Percentiles rank a stretch among this genome's conserved stretches.
Conservation (phyloP, 2,329 filamentous ascomycete species). For the Trichoderma sp. region DNA sequence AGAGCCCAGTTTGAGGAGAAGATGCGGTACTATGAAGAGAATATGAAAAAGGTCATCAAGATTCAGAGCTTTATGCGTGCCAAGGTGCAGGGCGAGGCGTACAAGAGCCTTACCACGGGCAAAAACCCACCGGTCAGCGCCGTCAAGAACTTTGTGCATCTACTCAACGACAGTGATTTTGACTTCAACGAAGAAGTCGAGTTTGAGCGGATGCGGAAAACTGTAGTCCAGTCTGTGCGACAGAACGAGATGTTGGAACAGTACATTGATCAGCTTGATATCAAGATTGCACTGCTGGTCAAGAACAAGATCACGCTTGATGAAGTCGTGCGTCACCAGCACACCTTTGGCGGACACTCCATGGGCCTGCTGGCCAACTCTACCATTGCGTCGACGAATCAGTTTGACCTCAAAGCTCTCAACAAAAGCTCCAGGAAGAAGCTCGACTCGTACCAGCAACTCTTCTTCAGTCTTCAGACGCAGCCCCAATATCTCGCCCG, state of each 20-base stretch:
- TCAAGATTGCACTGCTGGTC: conserved; percentile 96
- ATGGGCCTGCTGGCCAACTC: conserved; percentile 83
- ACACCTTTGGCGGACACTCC: conserved; percentile 89
- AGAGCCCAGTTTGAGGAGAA: conserved; percentile 79
- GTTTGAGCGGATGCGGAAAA: conserved; percentile 91
- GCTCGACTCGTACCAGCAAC: conserved; percentile 92
- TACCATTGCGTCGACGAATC: conserved; percentile 85
- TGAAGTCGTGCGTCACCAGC: conserved; percentile 95
- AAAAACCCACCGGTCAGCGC: conserved; percentile 97
- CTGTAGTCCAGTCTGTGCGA: conserved; percentile 93
- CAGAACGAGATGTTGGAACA: conserved; percentile 97
- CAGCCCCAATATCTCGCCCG: conserved; percentile 92
- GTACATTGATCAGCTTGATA: conserved; percentile 97
- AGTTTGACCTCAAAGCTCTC: conserved; percentile 93
- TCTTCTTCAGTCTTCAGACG: conserved; percentile 96
- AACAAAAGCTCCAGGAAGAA: conserved; percentile 97
- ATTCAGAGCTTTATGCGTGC: conserved; percentile 95
- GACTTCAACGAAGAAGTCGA: conserved; percentile 99
- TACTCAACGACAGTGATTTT: conserved; percentile 97
- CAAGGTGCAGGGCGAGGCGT: conserved; percentile 94
- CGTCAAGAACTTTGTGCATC: conserved; percentile 96
- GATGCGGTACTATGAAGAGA: conserved; percentile 84
- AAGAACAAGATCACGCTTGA: conserved; percentile 99
- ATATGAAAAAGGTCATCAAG: conserved; percentile 99
- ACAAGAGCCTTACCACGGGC: conserved; percentile 93